Base-by-base conservation (phyloP, 2,329 filamentous ascomycete species). In the Monilinia fructicola region DNA sequence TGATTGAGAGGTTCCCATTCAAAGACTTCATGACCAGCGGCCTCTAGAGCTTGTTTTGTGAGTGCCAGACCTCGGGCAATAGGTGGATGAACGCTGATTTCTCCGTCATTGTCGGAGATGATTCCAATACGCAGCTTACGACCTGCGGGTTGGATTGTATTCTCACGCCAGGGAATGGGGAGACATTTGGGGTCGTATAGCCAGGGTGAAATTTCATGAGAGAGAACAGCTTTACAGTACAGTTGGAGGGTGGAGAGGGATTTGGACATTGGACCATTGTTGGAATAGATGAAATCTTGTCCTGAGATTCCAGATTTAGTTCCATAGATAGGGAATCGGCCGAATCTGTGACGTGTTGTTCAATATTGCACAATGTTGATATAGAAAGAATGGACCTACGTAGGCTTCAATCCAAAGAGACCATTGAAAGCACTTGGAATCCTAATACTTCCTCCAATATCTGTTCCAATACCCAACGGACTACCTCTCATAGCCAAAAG, bases 361-460 rank as follows among this genome's bases (percentile, higher is more conserved):
- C n/a, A 64, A 48, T 59, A 23, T 48, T 54, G 44, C 16, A 38
- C 18, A 58, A 9, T 64, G 5, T 46, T 12, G 18, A 52, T n/a
- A 11, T 31, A 23, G 21, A 52, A 14, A 26, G 16, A 23, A 12
- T 58, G 18, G 16, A 70, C 71, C 56, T 48, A 75, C 73, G 73
- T 73, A 4, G 78, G 78, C 64, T 79, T 80, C 40, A 79, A 69
- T 2, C 78, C 78, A 69, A 78, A 79, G 1, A 79, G 67, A 38
- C 73, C 70, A 71, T 76, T 78, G 67, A 77, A 79, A 2, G 76
- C 74, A 65, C 74, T 71, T 0, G 78, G 78, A 55, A 79, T 78
- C 28, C 78, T 73, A 53, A 80, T 76, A 62, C 75, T 77, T 10
- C 78, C 78, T n/a, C 75, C 67, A 54, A 68, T 62, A 66, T 68